A percentile compares a stretch with the other conserved stretches of the same genome.
These are phyloP conservation scores for Ganoderma lucidum DNA, from an alignment of 1,284 basidiomycete species.

Conservation along the genomic window DNA sequence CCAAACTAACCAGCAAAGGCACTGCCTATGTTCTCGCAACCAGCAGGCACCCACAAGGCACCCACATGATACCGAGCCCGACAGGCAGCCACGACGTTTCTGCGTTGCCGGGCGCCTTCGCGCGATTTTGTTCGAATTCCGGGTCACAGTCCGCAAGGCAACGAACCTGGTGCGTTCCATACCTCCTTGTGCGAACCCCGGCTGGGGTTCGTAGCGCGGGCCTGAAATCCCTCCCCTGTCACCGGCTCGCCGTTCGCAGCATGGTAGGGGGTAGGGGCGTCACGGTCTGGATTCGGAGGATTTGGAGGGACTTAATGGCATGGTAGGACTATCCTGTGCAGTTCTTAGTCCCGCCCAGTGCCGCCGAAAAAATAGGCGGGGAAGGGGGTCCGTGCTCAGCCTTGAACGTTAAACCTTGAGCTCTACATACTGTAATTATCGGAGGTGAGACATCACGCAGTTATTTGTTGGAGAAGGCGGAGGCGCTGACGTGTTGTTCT, in stretches of 20 bases:
- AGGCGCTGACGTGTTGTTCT: constrained; percentile 6
- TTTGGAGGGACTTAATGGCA: background rate
- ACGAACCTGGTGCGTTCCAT: constrained; percentile 13
- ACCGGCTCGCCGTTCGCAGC: background rate
- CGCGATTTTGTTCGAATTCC: background rate
- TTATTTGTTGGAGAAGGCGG: background rate
- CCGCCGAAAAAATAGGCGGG: background rate
- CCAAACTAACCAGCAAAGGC: constrained; percentile 28
- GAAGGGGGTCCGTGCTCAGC: background rate
- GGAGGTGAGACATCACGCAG: constrained; percentile 4
- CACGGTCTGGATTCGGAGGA: background rate
- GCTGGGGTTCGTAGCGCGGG: background rate
- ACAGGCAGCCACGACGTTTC: background rate
- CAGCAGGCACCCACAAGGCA: constrained; percentile 15
- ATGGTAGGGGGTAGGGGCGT: background rate
- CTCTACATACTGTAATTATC: background rate
- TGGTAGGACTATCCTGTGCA: background rate
- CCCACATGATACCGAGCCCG: constrained; percentile 16
- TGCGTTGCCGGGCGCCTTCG: constrained; percentile 11
- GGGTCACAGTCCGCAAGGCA: constrained; percentile 9
- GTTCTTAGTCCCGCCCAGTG: no score
- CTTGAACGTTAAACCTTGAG: background rate
- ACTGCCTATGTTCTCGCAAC: constrained; percentile 22
- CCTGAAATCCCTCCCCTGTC: background rate
- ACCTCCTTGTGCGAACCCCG: constrained; percentile 6